Evolutionary conservation across 257 asterid species (phyloP), one percentile per base, ranked within the genome.

Genomic region (Rubia yunnanensis): DNA sequence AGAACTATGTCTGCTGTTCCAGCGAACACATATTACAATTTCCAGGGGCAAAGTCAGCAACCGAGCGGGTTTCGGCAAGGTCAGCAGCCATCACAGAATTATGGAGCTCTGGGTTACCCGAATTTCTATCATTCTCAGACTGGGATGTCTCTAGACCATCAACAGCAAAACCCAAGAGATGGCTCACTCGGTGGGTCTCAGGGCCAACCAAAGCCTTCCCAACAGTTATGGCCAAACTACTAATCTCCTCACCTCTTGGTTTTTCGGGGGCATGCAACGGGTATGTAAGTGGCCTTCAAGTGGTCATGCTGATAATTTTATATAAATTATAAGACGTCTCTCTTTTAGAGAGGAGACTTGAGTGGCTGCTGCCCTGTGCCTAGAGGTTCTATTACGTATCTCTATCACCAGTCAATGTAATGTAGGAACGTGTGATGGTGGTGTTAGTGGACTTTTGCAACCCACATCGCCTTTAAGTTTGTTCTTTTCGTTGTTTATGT

Each of bases 171-270:
- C 64, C 73, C 79, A 0, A 79, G 95, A 78, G 96, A 89, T n/a
- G 91, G 82, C 13, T 79, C 83, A 1, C 80, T 78, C 3, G 81
- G 79, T 22, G 79, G 88, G 30, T 73, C 89, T 0, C 97, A 85
- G 73, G 86, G 84, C 61, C 97, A 87, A 80, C 90, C 86, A 8
- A 84, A 87, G 74, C 99, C 77, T 63, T 82, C 92, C 73, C 97
- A 92, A 68, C 86, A 78, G 72, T 30, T 87, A 23, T 89, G 96
- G 97, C 97, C 84, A 79, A 86, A 79, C 79, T 87, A 89, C 88
- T 92, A 81, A 84, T 80, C 77, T 53, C 46, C 48, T 48, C 70
- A 49, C 80, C 80, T 77, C 76, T 41, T 41, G 50, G 72, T 73
- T 85, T 74, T 70, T 79, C 79, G 63, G 84, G 79, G 85, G 81